Conservation (phyloP, 768 basidiomycete species). For the Termitomyces sp. region DNA sequence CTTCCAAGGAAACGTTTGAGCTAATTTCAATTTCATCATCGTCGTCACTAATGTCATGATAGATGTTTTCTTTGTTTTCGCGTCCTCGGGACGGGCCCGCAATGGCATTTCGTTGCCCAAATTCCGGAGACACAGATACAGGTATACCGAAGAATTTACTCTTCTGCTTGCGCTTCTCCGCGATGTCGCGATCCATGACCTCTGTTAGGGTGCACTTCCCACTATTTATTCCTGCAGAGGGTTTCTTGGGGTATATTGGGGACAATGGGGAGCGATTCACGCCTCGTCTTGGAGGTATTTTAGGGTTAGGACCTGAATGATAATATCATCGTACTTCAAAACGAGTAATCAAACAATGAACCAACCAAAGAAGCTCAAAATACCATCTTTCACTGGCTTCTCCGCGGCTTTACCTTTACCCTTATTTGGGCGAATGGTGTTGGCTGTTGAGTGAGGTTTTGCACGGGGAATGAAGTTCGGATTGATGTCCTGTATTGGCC, state of each 20-base stretch:
- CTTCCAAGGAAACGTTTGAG: conserved; percentile 28
- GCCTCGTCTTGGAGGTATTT: conserved; percentile 24
- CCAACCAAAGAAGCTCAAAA: conserved; percentile 65
- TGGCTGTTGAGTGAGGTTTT: conserved; percentile 28
- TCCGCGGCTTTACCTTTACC: conserved; percentile 45
- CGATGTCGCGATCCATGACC: conserved; percentile 61
- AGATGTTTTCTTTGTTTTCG: conserved; percentile 40
- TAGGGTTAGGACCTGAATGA: conserved; percentile 35
- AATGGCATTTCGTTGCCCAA: conserved; percentile 9
- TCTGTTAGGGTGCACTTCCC: conserved; percentile 73
- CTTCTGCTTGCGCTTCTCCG: conserved; percentile 35
- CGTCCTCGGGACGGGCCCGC: conserved; percentile 28
- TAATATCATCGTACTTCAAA: background rate
- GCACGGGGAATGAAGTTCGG: conserved; percentile 51
- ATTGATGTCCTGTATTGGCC: conserved; percentile 77
- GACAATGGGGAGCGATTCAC: conserved; percentile 8
- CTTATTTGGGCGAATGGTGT: conserved; percentile 25
- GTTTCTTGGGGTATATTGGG: conserved; percentile 15
- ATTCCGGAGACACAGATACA: background rate
- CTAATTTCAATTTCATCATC: conserved; percentile 18
- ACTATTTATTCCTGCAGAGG: conserved; percentile 49
- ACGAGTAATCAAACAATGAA: conserved; percentile 6
- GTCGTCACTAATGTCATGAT: conserved; percentile 21
- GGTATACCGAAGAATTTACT: conserved; percentile 33
- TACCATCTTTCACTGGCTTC: conserved; percentile 29